These are phyloP conservation scores for Clohesyomyces aquaticus DNA, from an alignment of 495 filamentous ascomycete species.

Conservation along the genomic window DNA sequence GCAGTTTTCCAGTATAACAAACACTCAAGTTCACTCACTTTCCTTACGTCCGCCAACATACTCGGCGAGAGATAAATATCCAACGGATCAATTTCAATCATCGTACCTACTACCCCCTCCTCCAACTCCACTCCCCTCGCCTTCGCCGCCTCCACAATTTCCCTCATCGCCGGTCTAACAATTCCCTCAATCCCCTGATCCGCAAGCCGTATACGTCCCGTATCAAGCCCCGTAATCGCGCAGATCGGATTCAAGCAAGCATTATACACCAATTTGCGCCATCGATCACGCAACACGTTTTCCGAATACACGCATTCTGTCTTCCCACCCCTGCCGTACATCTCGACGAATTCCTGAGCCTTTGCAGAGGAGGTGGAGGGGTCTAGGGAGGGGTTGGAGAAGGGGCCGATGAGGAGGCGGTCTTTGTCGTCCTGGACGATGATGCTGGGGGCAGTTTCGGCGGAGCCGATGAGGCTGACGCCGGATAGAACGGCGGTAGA, in stretches of 20 bases:
- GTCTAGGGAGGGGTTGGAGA: constrained; percentile 34
- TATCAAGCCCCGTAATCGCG: constrained; percentile 56
- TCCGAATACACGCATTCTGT: constrained; percentile 32
- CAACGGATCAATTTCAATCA: constrained; percentile 49
- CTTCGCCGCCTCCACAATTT: constrained; percentile 48
- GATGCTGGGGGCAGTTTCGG: constrained; percentile 52
- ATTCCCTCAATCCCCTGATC: constrained; percentile 35
- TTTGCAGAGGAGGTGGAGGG: neutral
- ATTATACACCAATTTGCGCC: constrained; percentile 48
- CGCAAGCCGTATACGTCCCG: constrained; percentile 44
- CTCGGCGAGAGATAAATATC: constrained; percentile 52
- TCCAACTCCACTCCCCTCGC: constrained; percentile 45
- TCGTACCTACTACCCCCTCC: constrained; percentile 44
- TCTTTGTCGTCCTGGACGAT: constrained; percentile 44
- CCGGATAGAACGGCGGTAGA: constrained; percentile 57
- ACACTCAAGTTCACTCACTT: constrained; percentile 37
- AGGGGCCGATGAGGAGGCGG: constrained; percentile 42
- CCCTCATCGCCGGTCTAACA: constrained; percentile 49
- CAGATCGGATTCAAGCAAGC: constrained; percentile 44
- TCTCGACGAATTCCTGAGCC: constrained; percentile 41
- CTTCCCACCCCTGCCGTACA: constrained; percentile 44
- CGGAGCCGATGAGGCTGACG: constrained; percentile 56
- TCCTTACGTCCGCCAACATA: constrained; percentile 53
- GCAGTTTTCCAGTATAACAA: neutral
- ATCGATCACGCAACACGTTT: constrained; percentile 41